Base-by-base conservation (phyloP, 2,329 filamentous ascomycete species). In the Aspergillus neotritici region DNA sequence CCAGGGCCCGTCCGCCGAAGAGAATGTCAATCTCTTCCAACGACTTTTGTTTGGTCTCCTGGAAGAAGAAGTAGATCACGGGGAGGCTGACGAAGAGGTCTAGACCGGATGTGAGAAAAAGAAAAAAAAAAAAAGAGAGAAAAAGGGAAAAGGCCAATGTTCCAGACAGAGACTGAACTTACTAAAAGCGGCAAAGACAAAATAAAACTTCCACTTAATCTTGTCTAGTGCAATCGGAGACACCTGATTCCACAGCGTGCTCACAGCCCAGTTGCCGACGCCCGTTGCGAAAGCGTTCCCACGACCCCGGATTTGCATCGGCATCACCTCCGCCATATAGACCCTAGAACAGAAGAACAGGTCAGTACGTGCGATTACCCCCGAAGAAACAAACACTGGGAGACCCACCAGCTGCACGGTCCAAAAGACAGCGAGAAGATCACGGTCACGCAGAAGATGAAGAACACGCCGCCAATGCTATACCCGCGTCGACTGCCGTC, bases 281-380 rank as follows among this genome's bases (percentile, higher is more conserved):
- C 71, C 76, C 0, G 77, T 79, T 0, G 77, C 75, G 48, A 80
- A 79, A 4, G 77, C 76, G 36, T 73, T 76, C 2, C 78, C 78
- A 15, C 73, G 70, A 5, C 76, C 76, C 28, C 82, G 78, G 42
- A 83, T 84, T 49, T 79, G 78, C 64, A 84, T 76, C 8, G 82
- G 80, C 62, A 81, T 79, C 47, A 85, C 78, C 60, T 85, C 82
- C 12, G 76, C 75, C 58, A 80, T 80, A 60, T 84, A 84, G 1
- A 84, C 71, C 79, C 80, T 84, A 0, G 70, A 31, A n/a, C n/a
- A n/a, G 14, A 12, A 30, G 14, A 33, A 12, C 9, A 29, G 14
- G 31, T 33, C n/a, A 14, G n/a, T 8, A 31, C 15, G 21, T 25
- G 6, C 21, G 7, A 9, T 8, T 25, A 25, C 21, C 9, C 8